Conservation (phyloP, 2,329 filamentous ascomycete genomes). For the Raffaelea arxii region DNA sequence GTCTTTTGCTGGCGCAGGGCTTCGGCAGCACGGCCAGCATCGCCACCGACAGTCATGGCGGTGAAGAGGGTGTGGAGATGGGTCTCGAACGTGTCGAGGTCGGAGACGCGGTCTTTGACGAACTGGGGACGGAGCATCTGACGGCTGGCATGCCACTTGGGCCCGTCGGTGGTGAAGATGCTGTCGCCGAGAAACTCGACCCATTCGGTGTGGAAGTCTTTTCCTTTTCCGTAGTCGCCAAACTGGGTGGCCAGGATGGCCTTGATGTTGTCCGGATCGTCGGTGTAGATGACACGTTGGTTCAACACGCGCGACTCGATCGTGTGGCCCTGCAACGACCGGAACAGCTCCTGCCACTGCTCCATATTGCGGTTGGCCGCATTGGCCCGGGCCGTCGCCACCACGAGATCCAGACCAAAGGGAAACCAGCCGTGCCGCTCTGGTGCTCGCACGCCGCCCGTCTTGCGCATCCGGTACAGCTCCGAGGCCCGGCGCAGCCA, state of each 20-base stretch:
- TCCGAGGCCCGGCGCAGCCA: conserved; percentile 9
- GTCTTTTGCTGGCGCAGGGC: conserved; percentile 47
- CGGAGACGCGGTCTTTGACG: conserved; percentile 71
- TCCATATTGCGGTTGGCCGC: conserved; percentile 46
- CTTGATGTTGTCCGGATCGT: conserved; percentile 84
- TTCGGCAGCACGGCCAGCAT: conserved; percentile 46
- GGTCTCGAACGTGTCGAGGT: conserved; percentile 70
- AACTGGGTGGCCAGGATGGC: conserved; percentile 85
- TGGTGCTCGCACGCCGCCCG: conserved; percentile 7
- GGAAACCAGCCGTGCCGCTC: conserved; percentile 5
- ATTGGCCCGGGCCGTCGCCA: conserved; percentile 41
- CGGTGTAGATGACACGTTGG: conserved; percentile 60
- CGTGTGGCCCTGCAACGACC: conserved; percentile 38
- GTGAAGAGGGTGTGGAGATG: conserved; percentile 67
- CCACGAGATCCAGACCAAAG: conserved; percentile 56
- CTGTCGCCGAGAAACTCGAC: conserved; percentile 64
- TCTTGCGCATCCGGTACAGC: conserved; percentile 5
- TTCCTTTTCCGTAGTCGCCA: conserved; percentile 72
- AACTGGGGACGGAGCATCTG: conserved; percentile 80
- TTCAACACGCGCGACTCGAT: conserved; percentile 47
- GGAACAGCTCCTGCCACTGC: conserved; percentile 49
- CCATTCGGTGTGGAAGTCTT: conserved; percentile 66
- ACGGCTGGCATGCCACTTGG: conserved; percentile 70
- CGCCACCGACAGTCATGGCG: conserved; percentile 50
- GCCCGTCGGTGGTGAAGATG: conserved; percentile 73